Evolutionary conservation across 805 yeast genomes (phyloP), one percentile per base, ranked within the genome.

Genomic region (Kazachstania bromeliacearum): DNA sequence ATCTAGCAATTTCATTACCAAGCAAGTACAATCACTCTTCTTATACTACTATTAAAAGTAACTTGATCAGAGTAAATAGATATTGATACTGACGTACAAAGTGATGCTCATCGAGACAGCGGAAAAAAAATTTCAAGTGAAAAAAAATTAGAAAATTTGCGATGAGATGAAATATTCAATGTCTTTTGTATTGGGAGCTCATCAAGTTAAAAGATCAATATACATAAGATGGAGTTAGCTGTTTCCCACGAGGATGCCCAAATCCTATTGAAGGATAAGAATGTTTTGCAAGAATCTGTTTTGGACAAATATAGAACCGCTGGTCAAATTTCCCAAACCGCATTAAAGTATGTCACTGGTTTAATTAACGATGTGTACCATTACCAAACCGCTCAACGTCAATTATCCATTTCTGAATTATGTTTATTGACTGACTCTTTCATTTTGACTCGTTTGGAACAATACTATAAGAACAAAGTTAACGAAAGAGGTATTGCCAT

Each of bases 401-500:
- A 69, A 29, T 64, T 73, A 44, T 62, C 79, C 2, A 51, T 66
- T 27, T 73, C 80, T 25, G 94, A 87, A 51, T 66, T 92, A 43
- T 88, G 96, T 67, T 59, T 84, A 24, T 63, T 80, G 32, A 84
- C 94, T 31, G 97, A 92, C 59, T 73, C 82, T 23, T 81, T 77
- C 60, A 62, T 89, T 53, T 62, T 66, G 34, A 64, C 73, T 29
- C 71, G 87, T 38, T 64, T 82, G 36, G 66, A 67, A 38, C 69
- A 64, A 37, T 79, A 71, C 22, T 88, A 73, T 61, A 78, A 66
- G 48, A 70, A 69, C 45, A 68, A 69, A 34, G 80, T 79, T 21
- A 70, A 73, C 46, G 99, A 92, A 66, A 85, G 82, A 63, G 96
- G 97, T 41, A 83, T 92, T 55, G 84, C 96, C 7, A 74, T 73